Base-by-base conservation (phyloP, 768 basidiomycete species). In the Suillus plorans region DNA sequence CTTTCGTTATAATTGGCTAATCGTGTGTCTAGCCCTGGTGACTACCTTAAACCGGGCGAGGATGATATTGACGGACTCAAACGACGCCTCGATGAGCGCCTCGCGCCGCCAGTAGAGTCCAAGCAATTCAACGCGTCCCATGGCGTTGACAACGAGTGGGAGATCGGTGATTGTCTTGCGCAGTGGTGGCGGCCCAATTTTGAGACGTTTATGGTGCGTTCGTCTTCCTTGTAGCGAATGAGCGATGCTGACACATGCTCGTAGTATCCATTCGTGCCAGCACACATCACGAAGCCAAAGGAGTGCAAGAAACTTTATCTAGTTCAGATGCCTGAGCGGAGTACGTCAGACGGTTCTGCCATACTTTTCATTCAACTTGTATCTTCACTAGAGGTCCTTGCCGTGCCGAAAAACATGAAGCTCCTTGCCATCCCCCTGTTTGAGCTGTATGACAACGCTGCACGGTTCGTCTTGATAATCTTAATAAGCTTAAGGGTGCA, bases 171-270 rank as follows among this genome's bases (percentile, higher is more conserved):
- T 69, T 95, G 94, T 70, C 82, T 99, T n/a, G 94, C 94, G 0
- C 95, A 96, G 74, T 99, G 97, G 96, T 99, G 93, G 92, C 80
- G 97, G 58, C 97, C 97, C 0, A 97, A 97, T 73, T 99, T 97
- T 70, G 97, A 99, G 80, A 96, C 95, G 0, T 99, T 99, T 79
- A 96, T 97, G 91, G 96, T 97, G 69, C 72, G 90, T 84, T 22
- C 39, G 5, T 42, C 22, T 36, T 39, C 20, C 9, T 28, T 47
- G 55, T 7, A 53, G 44, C 12, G 18, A 37, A 42, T 56, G 55
- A 22, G 31, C 14, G 28, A 18, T 31, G 31, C 16, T 52, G 22
- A 25, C 14, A 4, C 64, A 39, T 25, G 53, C 2, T 28, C 47
- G 37, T 71, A 96, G 95, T 97, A 97, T 71, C 95, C 95, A 0